phyloP scores from a whole-genome alignment of 805 yeast species.

The Yamadazyma philogaea region DNA sequence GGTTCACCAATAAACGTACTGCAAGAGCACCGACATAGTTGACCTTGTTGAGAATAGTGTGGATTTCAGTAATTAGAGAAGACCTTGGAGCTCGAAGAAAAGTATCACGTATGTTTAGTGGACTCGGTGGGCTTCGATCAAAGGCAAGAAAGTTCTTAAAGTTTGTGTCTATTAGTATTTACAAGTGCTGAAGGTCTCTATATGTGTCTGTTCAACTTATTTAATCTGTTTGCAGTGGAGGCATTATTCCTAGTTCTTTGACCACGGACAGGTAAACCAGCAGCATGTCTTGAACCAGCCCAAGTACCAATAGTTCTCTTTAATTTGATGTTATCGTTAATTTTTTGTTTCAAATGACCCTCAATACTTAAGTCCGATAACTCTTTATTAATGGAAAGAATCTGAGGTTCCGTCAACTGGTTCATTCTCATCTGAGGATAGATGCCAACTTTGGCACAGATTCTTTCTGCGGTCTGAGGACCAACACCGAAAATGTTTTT shows the following conservation, averaged over 20 bases:
- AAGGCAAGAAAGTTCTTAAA: neutral
- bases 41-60: no score
- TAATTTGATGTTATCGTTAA: conserved; percentile 72
- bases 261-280: conserved; percentile 67
- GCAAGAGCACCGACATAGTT: no score
- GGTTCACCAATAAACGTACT: neutral
- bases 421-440: conserved; percentile 95
- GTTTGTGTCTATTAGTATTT: neutral
- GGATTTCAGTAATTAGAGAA: no score
- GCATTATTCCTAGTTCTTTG: conserved; percentile 92
- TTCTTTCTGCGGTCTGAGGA: conserved; percentile 59
- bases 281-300: conserved; percentile 85
- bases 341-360: conserved; percentile 68
- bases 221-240: conserved; percentile 81
- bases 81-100: no score
- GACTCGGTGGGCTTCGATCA: neutral
- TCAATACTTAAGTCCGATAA: conserved; percentile 80
- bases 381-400: conserved; percentile 84
- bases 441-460: conserved; percentile 86
- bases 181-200: neutral
- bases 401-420: conserved; percentile 83
- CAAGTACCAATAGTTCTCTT: conserved; percentile 82
- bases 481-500: conserved; percentile 87
- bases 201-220: conserved; percentile 60
- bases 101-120: no score